Evolutionary conservation across 805 yeast species (phyloP).

Genomic region (Maudiozyma pseudohumilis): DNA sequence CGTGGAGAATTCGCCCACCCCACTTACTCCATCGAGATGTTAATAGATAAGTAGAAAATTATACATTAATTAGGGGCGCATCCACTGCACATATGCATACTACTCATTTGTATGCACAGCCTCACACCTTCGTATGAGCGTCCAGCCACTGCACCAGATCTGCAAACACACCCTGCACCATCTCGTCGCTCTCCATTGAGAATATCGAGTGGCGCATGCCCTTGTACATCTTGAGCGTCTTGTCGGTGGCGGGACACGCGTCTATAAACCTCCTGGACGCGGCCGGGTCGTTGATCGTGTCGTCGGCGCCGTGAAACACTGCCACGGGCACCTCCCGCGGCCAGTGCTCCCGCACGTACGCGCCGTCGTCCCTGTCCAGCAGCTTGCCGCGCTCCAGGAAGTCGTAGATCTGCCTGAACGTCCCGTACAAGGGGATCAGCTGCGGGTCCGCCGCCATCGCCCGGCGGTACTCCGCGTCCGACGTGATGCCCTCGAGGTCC

Average conservation of each 20-base stretch:
- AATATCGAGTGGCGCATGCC: constrained; percentile 34
- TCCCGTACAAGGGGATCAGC: constrained; percentile 40
- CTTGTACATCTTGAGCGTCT: constrained; percentile 16
- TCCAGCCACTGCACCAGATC: constrained; percentile 36
- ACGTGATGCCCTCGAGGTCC: constrained; percentile 44
- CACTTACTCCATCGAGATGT: too few species aligned
- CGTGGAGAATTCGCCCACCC: too few species aligned
- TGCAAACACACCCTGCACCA: constrained; percentile 28
- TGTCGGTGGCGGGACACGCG: constrained; percentile 22
- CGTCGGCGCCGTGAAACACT: constrained; percentile 55
- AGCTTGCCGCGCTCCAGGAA: constrained; percentile 53
- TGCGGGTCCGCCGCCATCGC: constrained; percentile 37
- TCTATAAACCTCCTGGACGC: constrained; percentile 37
- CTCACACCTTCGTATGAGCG: constrained; percentile 1
- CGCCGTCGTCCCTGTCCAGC: constrained; percentile 33
- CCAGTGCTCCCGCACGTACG: constrained; percentile 27
- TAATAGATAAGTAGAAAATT: too few species aligned
- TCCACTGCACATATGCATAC: too few species aligned
- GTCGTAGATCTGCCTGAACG: constrained; percentile 47
- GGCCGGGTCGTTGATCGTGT: constrained; percentile 46
- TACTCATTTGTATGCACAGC: too few species aligned
- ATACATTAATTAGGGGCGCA: too few species aligned
- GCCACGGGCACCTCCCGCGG: constrained; percentile 36
- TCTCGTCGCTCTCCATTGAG: constrained; percentile 38
- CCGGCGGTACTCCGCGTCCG: constrained; percentile 36